Conservation (phyloP, 2,329 filamentous ascomycete species). For the Curvularia sp. region DNA sequence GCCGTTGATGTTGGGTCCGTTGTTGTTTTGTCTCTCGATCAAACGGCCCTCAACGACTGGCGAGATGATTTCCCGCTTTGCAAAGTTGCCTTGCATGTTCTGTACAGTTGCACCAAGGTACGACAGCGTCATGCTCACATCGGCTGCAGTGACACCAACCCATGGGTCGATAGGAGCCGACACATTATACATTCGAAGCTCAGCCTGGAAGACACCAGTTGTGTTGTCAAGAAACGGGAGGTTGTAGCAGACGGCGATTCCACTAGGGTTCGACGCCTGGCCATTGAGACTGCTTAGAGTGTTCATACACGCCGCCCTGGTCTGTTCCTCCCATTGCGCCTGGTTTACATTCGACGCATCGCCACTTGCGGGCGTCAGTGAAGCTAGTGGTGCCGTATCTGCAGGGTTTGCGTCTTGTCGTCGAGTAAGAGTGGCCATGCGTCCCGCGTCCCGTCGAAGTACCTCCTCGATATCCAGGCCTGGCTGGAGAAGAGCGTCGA, state of each 20-base stretch:
- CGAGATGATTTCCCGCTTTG: constrained; percentile 41
- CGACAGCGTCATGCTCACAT: constrained; percentile 52
- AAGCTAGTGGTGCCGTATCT: constrained; percentile 39
- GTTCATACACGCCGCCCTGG: constrained; percentile 63
- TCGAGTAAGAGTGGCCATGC: constrained; percentile 47
- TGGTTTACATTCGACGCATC: constrained; percentile 43
- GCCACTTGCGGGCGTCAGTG: constrained; percentile 45
- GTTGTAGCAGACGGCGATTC: constrained; percentile 84
- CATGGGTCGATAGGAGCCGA: constrained; percentile 62
- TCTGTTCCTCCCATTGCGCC: constrained; percentile 48
- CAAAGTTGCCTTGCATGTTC: constrained; percentile 44
- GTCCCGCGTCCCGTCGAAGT: constrained; percentile 44
- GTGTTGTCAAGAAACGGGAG: constrained; percentile 71
- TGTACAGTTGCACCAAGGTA: constrained; percentile 54
- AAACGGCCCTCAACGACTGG: constrained; percentile 36
- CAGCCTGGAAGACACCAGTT: constrained; percentile 76
- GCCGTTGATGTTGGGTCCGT: constrained; percentile 32
- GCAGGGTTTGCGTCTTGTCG: constrained; percentile 43
- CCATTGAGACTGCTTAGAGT: constrained; percentile 63
- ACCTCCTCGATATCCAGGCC: constrained; percentile 42
- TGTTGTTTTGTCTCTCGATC: constrained; percentile 37
- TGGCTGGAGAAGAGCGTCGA: constrained; percentile 39
- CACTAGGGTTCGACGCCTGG: constrained; percentile 73
- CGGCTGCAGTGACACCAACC: constrained; percentile 49
- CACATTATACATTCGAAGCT: constrained; percentile 76